A percentile compares a stretch with the other conserved stretches of the same genome.
Conservation (phyloP, 495 filamentous ascomycete species). For the Trichoderma orchidacearum region DNA sequence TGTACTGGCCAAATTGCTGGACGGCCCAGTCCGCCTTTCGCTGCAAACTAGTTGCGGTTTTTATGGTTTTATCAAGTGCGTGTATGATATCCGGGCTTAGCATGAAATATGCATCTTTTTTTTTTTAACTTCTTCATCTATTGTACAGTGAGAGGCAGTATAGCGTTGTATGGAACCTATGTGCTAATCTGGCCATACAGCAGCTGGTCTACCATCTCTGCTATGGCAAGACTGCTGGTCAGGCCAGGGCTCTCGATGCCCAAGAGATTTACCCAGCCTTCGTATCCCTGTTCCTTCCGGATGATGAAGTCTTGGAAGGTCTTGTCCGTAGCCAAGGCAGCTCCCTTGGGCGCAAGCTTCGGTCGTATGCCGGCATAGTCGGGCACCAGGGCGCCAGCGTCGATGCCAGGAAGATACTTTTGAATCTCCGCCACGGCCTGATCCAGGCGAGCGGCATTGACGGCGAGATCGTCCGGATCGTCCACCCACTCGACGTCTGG, state of each 20-base stretch:
- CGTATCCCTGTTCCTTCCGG: slow-evolving; percentile 61
- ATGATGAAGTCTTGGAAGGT: slow-evolving; percentile 82
- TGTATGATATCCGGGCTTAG: not conserved
- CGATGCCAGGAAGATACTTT: slow-evolving; percentile 63
- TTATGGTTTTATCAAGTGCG: not conserved
- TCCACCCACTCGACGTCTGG: slow-evolving; percentile 93
- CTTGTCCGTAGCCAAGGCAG: slow-evolving; percentile 37
- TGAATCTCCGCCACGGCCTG: slow-evolving; percentile 61
- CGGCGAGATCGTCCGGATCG: slow-evolving; percentile 19
- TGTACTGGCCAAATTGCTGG: not conserved
- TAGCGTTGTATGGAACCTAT: not conserved
- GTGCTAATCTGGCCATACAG: slow-evolving; percentile 38
- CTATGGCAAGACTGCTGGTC: slow-evolving; percentile 83
- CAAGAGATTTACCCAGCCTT: slow-evolving; percentile 83
- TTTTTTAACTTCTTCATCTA: not conserved
- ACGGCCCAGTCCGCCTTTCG: not conserved
- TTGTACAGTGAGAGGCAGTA: not conserved
- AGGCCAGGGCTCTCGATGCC: slow-evolving; percentile 93
- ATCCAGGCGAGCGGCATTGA: slow-evolving; percentile 42
- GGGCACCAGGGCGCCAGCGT: slow-evolving; percentile 48
- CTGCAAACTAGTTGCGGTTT: not conserved
- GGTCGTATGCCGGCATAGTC: slow-evolving; percentile 90
- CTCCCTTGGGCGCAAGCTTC: slow-evolving; percentile 53
- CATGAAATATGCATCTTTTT: not conserved
- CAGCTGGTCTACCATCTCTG: slow-evolving; percentile 61